These are phyloP conservation scores for Venturia oleaginea DNA, from an alignment of 2,329 filamentous ascomycete genomes.

Conservation along the genomic window DNA sequence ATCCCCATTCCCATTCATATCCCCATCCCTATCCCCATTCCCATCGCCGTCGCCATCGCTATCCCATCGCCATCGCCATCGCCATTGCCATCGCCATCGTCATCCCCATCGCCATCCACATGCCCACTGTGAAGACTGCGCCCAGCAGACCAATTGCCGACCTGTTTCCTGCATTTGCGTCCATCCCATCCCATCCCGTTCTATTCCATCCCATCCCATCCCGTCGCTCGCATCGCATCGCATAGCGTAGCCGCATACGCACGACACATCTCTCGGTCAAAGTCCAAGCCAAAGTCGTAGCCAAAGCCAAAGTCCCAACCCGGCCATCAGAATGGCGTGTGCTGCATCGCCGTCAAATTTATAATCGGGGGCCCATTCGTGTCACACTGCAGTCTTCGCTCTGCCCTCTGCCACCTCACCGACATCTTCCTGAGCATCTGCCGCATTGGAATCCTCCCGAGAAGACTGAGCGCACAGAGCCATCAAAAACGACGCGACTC, in stretches of 20 bases:
- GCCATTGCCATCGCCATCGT: too few species aligned
- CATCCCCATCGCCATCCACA: not conserved
- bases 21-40: too few species aligned
- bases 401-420: not conserved
- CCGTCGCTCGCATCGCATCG: not conserved
- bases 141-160: not conserved
- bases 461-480: not conserved
- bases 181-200: not conserved
- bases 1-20: too few species aligned
- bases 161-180: not conserved
- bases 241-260: not conserved
- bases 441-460: slow-evolving; percentile 1
- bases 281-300: not conserved
- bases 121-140: not conserved
- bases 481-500: slow-evolving; percentile 3
- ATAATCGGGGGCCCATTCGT: not conserved
- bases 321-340: slow-evolving; percentile 4
- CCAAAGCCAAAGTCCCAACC: not conserved
- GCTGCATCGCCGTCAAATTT: not conserved
- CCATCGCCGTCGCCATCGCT: too few species aligned
- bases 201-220: not conserved
- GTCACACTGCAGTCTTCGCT: slow-evolving; percentile 4
- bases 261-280: not conserved
- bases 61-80: too few species aligned
- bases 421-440: not conserved